Evolutionary conservation across 805 yeast species (phyloP).

Genomic region (Candida namnaoensis): DNA sequence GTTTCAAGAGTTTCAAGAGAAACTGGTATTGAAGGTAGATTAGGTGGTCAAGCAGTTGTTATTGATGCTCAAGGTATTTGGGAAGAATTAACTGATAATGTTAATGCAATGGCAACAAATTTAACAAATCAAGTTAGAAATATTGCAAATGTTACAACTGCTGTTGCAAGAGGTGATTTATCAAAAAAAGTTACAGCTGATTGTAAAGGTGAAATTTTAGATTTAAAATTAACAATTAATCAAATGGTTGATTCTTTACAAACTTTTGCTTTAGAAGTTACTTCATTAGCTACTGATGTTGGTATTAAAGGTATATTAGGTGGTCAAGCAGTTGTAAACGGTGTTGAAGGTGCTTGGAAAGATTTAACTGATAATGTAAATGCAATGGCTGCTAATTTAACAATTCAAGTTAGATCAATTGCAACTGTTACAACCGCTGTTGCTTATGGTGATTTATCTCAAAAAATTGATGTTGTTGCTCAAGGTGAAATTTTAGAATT

Average conservation of each 20-base stretch:
- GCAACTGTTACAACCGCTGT: constrained; percentile 88
- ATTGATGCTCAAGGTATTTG: constrained; percentile 84
- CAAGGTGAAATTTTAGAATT: constrained; percentile 84
- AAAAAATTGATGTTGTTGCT: constrained; percentile 83
- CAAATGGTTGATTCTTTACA: constrained; percentile 84
- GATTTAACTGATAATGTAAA: constrained; percentile 81
- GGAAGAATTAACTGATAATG: constrained; percentile 86
- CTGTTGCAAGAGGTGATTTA: constrained; percentile 86
- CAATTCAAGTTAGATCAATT: constrained; percentile 84
- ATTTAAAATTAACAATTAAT: constrained; percentile 37
- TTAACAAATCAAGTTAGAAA: constrained; percentile 86
- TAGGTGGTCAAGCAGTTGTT: constrained; percentile 88
- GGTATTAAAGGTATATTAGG: constrained; percentile 82
- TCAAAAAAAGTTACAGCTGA: constrained; percentile 81
- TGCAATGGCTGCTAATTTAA: constrained; percentile 83
- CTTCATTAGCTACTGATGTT: constrained; percentile 77
- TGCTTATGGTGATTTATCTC: constrained; percentile 75
- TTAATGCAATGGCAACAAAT: constrained; percentile 87
- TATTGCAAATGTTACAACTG: constrained; percentile 78
- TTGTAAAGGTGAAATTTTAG: constrained; percentile 75
- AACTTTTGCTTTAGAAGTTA: constrained; percentile 78
- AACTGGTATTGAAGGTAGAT: constrained; percentile 86
- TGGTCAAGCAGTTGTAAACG: constrained; percentile 74
- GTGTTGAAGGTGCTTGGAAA: constrained; percentile 81
- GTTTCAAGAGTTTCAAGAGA: constrained; percentile 87